Evolutionary conservation across 2,329 filamentous ascomycete genomes (phyloP).

Genomic region (Fusarium odoratissimum): DNA sequence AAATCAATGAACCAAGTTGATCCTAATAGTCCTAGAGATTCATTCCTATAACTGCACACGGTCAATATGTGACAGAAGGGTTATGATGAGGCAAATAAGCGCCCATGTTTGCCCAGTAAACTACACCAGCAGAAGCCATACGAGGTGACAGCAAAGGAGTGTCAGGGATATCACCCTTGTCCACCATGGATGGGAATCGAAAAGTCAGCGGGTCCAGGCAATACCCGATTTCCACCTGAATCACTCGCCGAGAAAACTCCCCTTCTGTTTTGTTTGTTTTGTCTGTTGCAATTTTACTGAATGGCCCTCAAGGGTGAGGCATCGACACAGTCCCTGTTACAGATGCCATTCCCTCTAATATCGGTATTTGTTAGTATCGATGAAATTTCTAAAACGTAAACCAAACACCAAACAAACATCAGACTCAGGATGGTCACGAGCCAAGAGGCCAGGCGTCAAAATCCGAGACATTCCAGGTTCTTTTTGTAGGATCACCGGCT

Average conservation of each 20-base stretch:
- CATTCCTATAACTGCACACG: neutral
- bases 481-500: neutral
- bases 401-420: constrained; percentile 2
- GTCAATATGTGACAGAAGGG: constrained; percentile 4
- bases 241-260: constrained; percentile 23
- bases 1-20: neutral
- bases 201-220: constrained; percentile 27
- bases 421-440: constrained; percentile 22
- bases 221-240: constrained; percentile 36
- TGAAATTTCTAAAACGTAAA: constrained; percentile 10
- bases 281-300: constrained; percentile 16
- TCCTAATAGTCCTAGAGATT: constrained; percentile 15
- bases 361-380: constrained; percentile 2
- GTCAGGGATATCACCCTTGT: constrained; percentile 26
- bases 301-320: constrained; percentile 2
- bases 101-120: constrained; percentile 9
- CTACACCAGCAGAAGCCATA: neutral
- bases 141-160: constrained; percentile 11
- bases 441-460: constrained; percentile 22
- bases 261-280: constrained; percentile 13
- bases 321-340: constrained; percentile 20
- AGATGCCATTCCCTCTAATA: constrained; percentile 12
- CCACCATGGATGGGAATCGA: constrained; percentile 28
- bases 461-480: constrained; percentile 22
- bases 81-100: constrained; percentile 25